Evolutionary conservation across 192 early-diverging fungal genomes (phyloP).

Genomic region (Coemansia brasiliensis): DNA sequence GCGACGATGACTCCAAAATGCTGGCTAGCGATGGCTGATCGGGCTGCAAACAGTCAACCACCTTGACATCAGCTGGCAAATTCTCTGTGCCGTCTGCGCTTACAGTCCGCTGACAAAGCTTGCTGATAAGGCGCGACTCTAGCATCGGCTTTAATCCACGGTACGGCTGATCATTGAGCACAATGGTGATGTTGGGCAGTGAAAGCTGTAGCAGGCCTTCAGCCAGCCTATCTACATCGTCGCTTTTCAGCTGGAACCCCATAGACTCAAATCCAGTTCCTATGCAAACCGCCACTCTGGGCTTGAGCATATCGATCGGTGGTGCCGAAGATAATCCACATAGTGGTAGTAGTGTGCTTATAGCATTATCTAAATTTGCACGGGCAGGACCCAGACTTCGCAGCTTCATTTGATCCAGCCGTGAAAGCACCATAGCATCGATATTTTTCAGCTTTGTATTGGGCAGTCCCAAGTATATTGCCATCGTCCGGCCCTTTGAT

Average conservation of each 20-base stretch:
- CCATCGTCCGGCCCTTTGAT: conserved; percentile 12
- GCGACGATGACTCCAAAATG: conserved; percentile 24
- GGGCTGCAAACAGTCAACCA: conserved; percentile 32
- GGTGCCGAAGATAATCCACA: conserved; percentile 19
- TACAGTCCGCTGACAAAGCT: conserved; percentile 4
- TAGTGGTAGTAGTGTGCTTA: conserved; percentile 35
- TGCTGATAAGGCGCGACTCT: conserved; percentile 21
- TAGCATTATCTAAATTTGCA: conserved; percentile 43
- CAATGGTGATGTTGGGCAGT: conserved; percentile 12
- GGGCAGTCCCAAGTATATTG: conserved; percentile 36
- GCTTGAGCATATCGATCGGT: neutral
- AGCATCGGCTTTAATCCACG: conserved; percentile 18
- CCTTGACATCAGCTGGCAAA: conserved; percentile 4
- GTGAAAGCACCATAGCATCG: conserved; percentile 39
- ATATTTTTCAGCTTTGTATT: conserved; percentile 23
- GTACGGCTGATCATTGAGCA: conserved; percentile 24
- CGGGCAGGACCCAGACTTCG: conserved; percentile 38
- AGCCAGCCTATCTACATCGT: conserved; percentile 25
- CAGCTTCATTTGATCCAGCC: conserved; percentile 44
- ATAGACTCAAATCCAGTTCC: conserved; percentile 36
- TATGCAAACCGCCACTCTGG: conserved; percentile 38
- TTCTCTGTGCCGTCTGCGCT: neutral
- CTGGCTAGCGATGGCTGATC: conserved; percentile 25
- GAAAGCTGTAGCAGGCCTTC: conserved; percentile 25
- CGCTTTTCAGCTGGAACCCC: conserved; percentile 29